Evolutionary conservation across 257 asterid species (phyloP), one percentile per base, ranked within the genome.

Genomic region (Salvia miltiorrhiza): DNA sequence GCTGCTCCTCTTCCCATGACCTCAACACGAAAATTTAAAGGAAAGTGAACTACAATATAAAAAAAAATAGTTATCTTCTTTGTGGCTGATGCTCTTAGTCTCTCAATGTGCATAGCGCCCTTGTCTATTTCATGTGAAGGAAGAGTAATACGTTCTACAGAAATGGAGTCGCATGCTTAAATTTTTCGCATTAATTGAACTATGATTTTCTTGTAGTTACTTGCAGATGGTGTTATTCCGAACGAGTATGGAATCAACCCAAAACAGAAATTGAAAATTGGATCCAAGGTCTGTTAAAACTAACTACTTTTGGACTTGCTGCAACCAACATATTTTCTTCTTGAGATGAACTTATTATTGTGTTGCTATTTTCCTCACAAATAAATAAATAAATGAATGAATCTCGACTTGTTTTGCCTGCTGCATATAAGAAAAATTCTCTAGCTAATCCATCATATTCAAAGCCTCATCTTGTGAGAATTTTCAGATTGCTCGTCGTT

Each of bases 211-310:
- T 63, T 80, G 66, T 88, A 92, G 96, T 77, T 85, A 78, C 95
- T 92, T 81, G 98, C 98, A 63, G 98, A 92, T 79, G 98, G 98
- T 59, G 98, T 92, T 57, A 90, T 92, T 74, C 98, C 97, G 26
- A 92, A 92, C 63, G 98, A 92, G 80, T 92, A 92, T 52, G 98
- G 98, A 60, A 92, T 92, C 79, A 92, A 92, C 73, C 96, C 98
- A 24, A 76, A 57, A 79, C 97, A 90, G 77, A 92, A 88, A 76
- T 69, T 92, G 73, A 89, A 90, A 87, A 90, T 92, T 73, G 98
- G 98, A 67, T 92, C 98, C 4, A 88, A 92, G 95, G 98, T 92
- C 71, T 63, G 47, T 33, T 28, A 16, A 35, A 35, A 40, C 37
- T 20, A 7, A 57, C 52, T 11, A 61, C 8, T 39, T 19, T 62